phyloP scores from a whole-genome alignment of 345 rosid species.

The Linum tenue region DNA sequence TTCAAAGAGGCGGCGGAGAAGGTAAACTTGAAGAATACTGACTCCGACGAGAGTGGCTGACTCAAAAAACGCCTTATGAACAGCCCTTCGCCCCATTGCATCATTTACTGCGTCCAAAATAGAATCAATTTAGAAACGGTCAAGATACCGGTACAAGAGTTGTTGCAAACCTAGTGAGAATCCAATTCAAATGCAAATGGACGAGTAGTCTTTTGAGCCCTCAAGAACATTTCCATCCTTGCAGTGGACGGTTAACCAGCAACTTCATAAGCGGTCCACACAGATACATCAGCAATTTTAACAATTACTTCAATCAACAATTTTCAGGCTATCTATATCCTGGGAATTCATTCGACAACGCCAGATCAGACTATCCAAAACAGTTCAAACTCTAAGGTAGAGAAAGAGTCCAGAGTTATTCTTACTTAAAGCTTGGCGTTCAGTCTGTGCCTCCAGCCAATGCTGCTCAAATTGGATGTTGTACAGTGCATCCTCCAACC shows the following conservation, averaged over 20 bases:
- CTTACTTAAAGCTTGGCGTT: conserved; percentile 61
- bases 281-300: too few species aligned
- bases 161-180: background rate
- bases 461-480: conserved; percentile 70
- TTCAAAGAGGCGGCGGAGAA: conserved; percentile 55
- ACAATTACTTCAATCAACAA: too few species aligned
- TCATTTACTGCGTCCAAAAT: conserved; percentile 48
- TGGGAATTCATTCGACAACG: background rate
- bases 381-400: background rate
- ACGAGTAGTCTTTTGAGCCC: background rate
- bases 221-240: background rate
- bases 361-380: background rate
- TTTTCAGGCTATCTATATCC: background rate
- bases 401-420: background rate
- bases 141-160: background rate
- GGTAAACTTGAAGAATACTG: conserved; percentile 56
- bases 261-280: too few species aligned
- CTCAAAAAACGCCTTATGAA: conserved; percentile 57
- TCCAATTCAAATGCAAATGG: background rate
- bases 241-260: too few species aligned
- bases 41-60: conserved; percentile 54
- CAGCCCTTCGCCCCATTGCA: conserved; percentile 46
- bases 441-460: conserved; percentile 76
- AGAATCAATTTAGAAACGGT: conserved; percentile 1
- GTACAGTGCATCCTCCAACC: conserved; percentile 61